Percentiles rank a stretch among this genome's conserved stretches.
Conservation (phyloP, 2,329 filamentous ascomycete species). For the Seiridium cupressi region DNA sequence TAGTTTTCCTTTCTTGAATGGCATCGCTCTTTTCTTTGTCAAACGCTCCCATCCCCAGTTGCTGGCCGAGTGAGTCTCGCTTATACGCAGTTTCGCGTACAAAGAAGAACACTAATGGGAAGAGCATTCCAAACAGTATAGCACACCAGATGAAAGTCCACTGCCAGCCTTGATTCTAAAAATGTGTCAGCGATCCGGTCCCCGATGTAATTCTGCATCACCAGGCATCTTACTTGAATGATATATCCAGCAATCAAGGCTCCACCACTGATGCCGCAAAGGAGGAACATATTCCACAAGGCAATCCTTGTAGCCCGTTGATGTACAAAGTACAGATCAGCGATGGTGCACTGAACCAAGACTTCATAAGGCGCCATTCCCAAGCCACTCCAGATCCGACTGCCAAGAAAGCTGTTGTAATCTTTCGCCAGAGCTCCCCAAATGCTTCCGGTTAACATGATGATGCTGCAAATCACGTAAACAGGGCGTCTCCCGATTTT, state of each 20-base stretch:
- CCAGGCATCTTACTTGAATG: constrained; percentile 25
- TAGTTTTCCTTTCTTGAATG: constrained; percentile 15
- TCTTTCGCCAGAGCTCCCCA: constrained; percentile 43
- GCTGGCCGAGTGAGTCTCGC: constrained; percentile 25
- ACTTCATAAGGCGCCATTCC: constrained; percentile 52
- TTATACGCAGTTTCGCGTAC: constrained; percentile 50
- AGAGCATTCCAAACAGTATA: constrained; percentile 41
- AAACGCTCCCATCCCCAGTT: constrained; percentile 6
- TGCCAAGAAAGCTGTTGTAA: constrained; percentile 44
- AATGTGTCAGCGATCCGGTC: background rate
- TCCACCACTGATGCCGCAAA: constrained; percentile 38
- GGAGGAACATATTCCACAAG: constrained; percentile 38
- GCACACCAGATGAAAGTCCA: constrained; percentile 47
- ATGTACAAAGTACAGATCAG: constrained; percentile 45
- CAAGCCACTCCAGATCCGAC: constrained; percentile 42
- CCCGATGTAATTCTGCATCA: background rate
- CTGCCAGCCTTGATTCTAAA: constrained; percentile 34
- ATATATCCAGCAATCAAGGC: constrained; percentile 39
- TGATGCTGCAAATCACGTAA: constrained; percentile 43
- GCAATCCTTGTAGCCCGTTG: constrained; percentile 42
- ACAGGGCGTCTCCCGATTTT: constrained; percentile 49
- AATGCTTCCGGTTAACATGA: constrained; percentile 46
- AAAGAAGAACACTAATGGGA: constrained; percentile 42
- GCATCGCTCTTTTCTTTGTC: background rate
- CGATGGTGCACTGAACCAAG: constrained; percentile 49